Evolutionary conservation across 139 green algal genomes (phyloP).

Genomic region (Gonium pectorale): DNA sequence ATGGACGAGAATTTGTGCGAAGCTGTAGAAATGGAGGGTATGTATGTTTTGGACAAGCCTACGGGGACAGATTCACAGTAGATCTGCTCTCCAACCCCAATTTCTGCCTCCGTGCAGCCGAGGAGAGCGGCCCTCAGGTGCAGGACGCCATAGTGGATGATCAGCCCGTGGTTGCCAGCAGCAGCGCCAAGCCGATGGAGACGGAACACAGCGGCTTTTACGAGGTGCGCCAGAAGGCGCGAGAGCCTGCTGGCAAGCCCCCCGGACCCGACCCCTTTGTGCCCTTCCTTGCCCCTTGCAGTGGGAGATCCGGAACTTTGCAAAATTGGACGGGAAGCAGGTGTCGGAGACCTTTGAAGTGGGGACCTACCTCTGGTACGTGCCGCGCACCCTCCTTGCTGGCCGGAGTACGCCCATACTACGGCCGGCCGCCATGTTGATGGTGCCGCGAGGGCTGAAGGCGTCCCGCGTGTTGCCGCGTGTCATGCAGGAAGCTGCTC

Average conservation of each 20-base stretch:
- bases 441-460: too few species aligned
- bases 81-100: slow-evolving; percentile 13
- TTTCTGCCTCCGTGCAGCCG: background rate
- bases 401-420: too few species aligned
- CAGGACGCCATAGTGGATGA: slow-evolving; percentile 10
- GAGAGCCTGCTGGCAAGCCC: too few species aligned
- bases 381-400: too few species aligned
- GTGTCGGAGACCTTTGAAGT: slow-evolving; percentile 80
- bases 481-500: slow-evolving; percentile 78
- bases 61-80: background rate
- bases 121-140: background rate
- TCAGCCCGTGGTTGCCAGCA: background rate
- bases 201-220: slow-evolving; percentile 17
- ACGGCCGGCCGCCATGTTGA: too few species aligned
- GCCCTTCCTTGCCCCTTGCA: too few species aligned
- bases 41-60: too few species aligned
- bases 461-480: background rate
- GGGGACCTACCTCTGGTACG: slow-evolving; percentile 85
- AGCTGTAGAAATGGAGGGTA: slow-evolving; percentile 31
- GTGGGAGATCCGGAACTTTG: slow-evolving; percentile 64
- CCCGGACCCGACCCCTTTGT: too few species aligned
- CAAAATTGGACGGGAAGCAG: slow-evolving; percentile 55
- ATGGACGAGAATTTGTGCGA: slow-evolving; percentile 16
- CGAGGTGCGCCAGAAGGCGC: slow-evolving; percentile 44
- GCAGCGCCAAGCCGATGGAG: slow-evolving; percentile 12